Base-by-base conservation (phyloP, 306 rosid species). In the Begonia loranthoides region DNA sequence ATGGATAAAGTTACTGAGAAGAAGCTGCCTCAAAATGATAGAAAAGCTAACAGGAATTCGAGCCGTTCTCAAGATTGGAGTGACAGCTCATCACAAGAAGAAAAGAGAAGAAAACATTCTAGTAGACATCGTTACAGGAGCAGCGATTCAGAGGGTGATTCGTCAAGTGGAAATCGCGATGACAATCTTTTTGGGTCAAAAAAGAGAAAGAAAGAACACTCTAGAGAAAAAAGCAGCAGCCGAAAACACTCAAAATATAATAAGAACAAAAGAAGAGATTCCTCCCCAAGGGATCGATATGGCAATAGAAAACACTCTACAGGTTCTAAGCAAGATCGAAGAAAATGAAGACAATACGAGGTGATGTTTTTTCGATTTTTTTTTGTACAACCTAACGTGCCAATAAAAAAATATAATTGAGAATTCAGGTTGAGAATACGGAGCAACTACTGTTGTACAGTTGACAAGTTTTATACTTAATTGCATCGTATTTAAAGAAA, bases 221-320 rank as follows among this genome's bases (percentile, higher is more conserved):
- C 82, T 51, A 75, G 76, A 66, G 94, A 73, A 52, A 82, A 80
- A 64, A 66, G 69, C 65, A 64, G 76, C 66, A 64, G 77, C 58
- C 71, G 66, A 70, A 82, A 70, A 57, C 95, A 69, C 64, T 78
- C 85, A 4, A 86, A 78, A 69, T 79, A 60, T 61, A 79, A 52
- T 55, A 78, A 76, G 51, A 79, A 45, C 57, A 67, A 79, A 63
- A 79, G 70, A 39, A 72, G 66, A 57, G 81, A 72, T 22, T 79
- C 94, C 67, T 78, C 72, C 3, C 63, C 57, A 60, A 72, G 82
- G 62, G 75, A 71, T 10, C 70, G 71, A 51, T 64, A 56, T 64
- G 56, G 64, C 36, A 60, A 60, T 38, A 82, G 70, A 58, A 78
- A 55, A 70, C 80, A 75, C 50, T 61, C 44, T 47, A 28, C 70